A percentile compares a stretch with the other conserved stretches of the same genome.
Evolutionary conservation across 352 stramenopile species (phyloP).

Genomic region (Phytophthora meadii): DNA sequence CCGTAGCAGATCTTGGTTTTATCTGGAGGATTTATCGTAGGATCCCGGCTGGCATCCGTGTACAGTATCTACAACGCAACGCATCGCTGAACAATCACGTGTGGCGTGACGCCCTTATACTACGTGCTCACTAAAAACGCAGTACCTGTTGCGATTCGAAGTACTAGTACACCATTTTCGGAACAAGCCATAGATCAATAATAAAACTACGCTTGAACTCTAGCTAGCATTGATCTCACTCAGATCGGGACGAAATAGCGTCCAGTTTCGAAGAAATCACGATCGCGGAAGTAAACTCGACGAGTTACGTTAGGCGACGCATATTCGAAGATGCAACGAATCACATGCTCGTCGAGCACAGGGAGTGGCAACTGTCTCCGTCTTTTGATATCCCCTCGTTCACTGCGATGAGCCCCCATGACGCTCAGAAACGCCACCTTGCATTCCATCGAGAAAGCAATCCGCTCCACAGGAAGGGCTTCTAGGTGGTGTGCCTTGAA

Average conservation of each 20-base stretch:
- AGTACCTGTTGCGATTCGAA: no score
- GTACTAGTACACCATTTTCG: no score
- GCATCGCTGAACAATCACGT: no score
- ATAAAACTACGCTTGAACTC: no score
- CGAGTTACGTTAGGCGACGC: conserved; percentile 22
- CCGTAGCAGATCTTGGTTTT: no score
- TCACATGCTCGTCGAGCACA: conserved; percentile 26
- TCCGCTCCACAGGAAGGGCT: conserved; percentile 11
- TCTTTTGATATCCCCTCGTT: conserved; percentile 19
- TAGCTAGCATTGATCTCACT: neutral
- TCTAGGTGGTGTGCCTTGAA: conserved; percentile 33
- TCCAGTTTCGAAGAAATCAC: conserved; percentile 26
- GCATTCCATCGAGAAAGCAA: conserved; percentile 9
- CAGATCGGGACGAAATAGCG: conserved; percentile 26
- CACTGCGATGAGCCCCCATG: conserved; percentile 2
- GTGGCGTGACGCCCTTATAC: no score
- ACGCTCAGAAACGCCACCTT: conserved; percentile 36
- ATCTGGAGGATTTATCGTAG: no score
- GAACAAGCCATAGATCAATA: no score
- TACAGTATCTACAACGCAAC: no score
- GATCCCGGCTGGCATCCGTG: no score
- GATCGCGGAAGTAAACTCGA: conserved; percentile 34
- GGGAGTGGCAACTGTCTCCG: conserved; percentile 13
- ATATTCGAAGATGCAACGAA: conserved; percentile 30
- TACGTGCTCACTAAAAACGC: no score